These are phyloP conservation scores for Macroventuria anomochaeta DNA, from an alignment of 2,329 filamentous ascomycete genomes.

Conservation along the genomic window DNA sequence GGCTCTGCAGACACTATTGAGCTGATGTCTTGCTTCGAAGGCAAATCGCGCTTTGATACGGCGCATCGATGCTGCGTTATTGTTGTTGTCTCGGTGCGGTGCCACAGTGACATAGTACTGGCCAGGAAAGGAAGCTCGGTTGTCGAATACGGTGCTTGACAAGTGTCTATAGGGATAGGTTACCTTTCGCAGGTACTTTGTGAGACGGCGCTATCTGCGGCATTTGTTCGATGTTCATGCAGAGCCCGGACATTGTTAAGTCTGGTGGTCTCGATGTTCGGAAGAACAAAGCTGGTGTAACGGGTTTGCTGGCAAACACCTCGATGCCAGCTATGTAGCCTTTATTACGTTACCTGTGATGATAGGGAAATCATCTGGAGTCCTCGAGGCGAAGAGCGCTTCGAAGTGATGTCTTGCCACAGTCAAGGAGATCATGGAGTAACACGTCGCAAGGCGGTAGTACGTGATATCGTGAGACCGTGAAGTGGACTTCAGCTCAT, in stretches of 20 bases:
- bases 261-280: background rate
- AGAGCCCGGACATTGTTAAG: background rate
- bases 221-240: background rate
- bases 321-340: background rate
- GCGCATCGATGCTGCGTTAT: background rate
- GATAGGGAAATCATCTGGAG: background rate
- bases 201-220: background rate
- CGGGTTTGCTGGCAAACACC: background rate
- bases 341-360: background rate
- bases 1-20: conserved; percentile 7
- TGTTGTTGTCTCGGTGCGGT: conserved; percentile 7
- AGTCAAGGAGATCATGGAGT: background rate
- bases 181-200: background rate
- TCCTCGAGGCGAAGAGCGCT: background rate
- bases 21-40: background rate
- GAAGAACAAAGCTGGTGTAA: background rate
- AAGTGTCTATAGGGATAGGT: background rate
- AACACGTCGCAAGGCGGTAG: background rate
- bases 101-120: conserved; percentile 12
- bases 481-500: background rate
- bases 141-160: conserved; percentile 4
- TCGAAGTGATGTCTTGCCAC: background rate
- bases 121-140: conserved; percentile 10
- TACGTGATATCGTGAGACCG: background rate
- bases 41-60: background rate